Evolutionary conservation across 352 stramenopile genomes (phyloP).

Genomic region (Pythium aquatile): DNA sequence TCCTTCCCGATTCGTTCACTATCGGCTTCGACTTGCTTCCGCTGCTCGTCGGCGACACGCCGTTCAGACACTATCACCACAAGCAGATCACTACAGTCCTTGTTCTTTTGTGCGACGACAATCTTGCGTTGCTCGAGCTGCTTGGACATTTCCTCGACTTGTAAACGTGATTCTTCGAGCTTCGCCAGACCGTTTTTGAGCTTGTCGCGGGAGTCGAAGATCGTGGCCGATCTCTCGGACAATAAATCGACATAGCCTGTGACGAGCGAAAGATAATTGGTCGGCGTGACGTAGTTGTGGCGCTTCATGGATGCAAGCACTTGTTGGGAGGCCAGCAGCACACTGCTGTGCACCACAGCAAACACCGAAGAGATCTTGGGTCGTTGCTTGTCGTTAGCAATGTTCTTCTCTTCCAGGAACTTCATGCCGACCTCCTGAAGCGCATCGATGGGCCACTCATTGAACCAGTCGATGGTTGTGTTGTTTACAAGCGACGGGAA

Average conservation of each 20-base stretch:
- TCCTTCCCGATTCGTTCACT: conserved; percentile 90
- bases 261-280: conserved; percentile 92
- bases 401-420: conserved; percentile 89
- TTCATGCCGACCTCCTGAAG: conserved; percentile 92
- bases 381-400: conserved; percentile 63
- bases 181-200: conserved; percentile 83
- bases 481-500: conserved; percentile 94
- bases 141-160: conserved; percentile 87
- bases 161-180: conserved; percentile 75
- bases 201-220: conserved; percentile 76
- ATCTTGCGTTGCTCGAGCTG: conserved; percentile 88
- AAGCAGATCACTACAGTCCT: conserved; percentile 94
- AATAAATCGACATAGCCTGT: conserved; percentile 89
- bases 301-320: conserved; percentile 90
- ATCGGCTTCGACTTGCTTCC: conserved; percentile 93
- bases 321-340: conserved; percentile 78
- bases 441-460: conserved; percentile 90
- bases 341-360: conserved; percentile 86
- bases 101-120: conserved; percentile 90
- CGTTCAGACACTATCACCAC: conserved; percentile 93
- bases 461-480: conserved; percentile 94
- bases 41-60: conserved; percentile 93
- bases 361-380: conserved; percentile 88
- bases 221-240: conserved; percentile 68
- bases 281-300: conserved; percentile 94